phyloP scores from a whole-genome alignment of 2,329 filamentous ascomycete species.

The Microdochium nivale region DNA sequence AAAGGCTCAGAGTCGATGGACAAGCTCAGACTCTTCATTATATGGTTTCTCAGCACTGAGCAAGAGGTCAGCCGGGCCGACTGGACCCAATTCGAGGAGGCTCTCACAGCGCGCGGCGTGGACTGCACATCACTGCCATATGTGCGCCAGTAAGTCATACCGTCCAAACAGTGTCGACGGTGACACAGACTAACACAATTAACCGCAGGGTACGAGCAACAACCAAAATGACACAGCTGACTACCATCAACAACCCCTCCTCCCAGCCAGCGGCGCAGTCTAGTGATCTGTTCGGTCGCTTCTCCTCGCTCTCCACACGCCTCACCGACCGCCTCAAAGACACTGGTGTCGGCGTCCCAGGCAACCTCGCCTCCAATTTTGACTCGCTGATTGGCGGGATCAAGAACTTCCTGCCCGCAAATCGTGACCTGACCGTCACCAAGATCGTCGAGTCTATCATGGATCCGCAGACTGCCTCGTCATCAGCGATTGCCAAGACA shows the following conservation, averaged over 20 bases:
- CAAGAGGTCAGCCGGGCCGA: conserved; percentile 76
- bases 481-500: conserved; percentile 89
- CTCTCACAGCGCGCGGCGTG: conserved; percentile 65
- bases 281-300: conserved; percentile 82
- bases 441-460: conserved; percentile 98
- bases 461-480: conserved; percentile 85
- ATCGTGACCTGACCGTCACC: conserved; percentile 91
- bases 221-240: conserved; percentile 97
- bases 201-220: conserved; percentile 77
- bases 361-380: conserved; percentile 67
- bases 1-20: conserved; percentile 81
- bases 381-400: conserved; percentile 92
- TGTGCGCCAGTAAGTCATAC: conserved; percentile 62
- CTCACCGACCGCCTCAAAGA: conserved; percentile 93
- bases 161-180: conserved; percentile 1
- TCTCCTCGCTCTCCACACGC: conserved; percentile 83
- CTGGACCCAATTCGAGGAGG: conserved; percentile 78
- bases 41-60: conserved; percentile 94
- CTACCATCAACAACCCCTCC: conserved; percentile 68
- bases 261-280: conserved; percentile 56
- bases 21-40: conserved; percentile 89
- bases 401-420: conserved; percentile 95
- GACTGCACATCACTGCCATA: conserved; percentile 76
- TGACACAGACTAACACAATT: conserved; percentile 14
- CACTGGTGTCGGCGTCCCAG: conserved; percentile 64